Base-by-base conservation (phyloP, 495 filamentous ascomycete genomes). In the Aspergillus ellipticus region DNA sequence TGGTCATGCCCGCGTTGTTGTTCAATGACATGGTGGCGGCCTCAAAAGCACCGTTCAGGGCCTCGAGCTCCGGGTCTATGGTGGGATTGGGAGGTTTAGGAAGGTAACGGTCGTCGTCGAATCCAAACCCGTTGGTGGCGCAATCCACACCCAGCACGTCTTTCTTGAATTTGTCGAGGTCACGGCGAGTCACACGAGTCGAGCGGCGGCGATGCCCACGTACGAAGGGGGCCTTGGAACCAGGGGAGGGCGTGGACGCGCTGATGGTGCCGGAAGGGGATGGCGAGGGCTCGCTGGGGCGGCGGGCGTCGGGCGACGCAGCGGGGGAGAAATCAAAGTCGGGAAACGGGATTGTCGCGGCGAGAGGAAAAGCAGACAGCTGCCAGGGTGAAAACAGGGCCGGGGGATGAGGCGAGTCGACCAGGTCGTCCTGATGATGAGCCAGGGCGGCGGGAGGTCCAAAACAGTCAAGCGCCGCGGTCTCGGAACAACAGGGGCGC, bases 151-250 rank as follows among this genome's bases (percentile, higher is more conserved):
- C 74, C 48, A 76, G 46, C 41, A 76, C 66, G 58, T 76, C 74
- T 59, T 68, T 68, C 60, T 69, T 67, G 60, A 76, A 76, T 61
- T 70, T 71, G 59, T 73, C 69, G 63, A 76, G 70, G 71, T 76
- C 74, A 57, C 66, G 66, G 53, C 64, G 69, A 64, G 66, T 71
- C 51, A 76, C 72, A 72, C 73, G 74, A 63, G 74, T 76, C 55
- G 74, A 74, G 60, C 74, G 74, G 67, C 74, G 74, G 58, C 74
- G 74, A 57, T 76, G 74, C 64, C 74, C 72, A 70, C 72, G 74
- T 45, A 73, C 65, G 56, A 67, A 76, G 51, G 69, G 61, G 67
- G 68, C 65, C 66, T 71, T 71, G 65, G 71, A 66, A 67, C 64
- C 47, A 66, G 66, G 64, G 53, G 69, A 47, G 55, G 66, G 51